phyloP scores from a whole-genome alignment of 352 stramenopile species.

The Phytopythium ostracodes region DNA sequence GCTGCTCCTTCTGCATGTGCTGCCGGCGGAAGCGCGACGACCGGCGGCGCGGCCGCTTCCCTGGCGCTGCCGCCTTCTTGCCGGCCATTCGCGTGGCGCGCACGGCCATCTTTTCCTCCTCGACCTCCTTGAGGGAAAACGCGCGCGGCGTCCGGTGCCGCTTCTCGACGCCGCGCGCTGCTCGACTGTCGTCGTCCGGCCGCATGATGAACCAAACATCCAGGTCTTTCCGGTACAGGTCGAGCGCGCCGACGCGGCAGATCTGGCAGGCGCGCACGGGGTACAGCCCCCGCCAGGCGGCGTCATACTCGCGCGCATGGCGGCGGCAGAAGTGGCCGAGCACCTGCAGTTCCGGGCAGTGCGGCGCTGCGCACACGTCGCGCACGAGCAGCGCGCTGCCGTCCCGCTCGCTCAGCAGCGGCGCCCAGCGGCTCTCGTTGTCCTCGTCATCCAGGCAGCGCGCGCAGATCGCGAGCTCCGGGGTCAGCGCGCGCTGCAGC shows the following conservation, averaged over 20 bases:
- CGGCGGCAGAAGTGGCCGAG: constrained; percentile 44
- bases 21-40: constrained; percentile 26
- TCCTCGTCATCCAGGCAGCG: constrained; percentile 33
- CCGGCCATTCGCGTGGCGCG: background rate
- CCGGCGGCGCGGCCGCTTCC: constrained; percentile 14
- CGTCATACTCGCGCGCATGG: constrained; percentile 47
- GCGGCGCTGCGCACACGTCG: constrained; percentile 49
- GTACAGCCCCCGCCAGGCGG: constrained; percentile 40
- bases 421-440: constrained; percentile 24
- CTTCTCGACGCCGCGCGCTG: constrained; percentile 30
- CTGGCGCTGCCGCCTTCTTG: background rate
- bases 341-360: constrained; percentile 50
- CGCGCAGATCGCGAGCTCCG: constrained; percentile 58
- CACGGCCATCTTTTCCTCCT: background rate
- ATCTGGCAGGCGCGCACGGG: constrained; percentile 43
- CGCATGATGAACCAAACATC: constrained; percentile 64
- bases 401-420: constrained; percentile 23
- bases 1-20: constrained; percentile 39
- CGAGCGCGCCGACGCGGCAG: constrained; percentile 40
- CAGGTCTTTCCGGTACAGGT: constrained; percentile 36
- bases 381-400: constrained; percentile 39
- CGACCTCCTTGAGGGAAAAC: background rate
- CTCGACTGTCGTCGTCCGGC: constrained; percentile 13
- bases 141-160: background rate
- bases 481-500: constrained; percentile 41